phyloP scores from a whole-genome alignment of 75 land plant genomes.

The Picea glauca region DNA sequence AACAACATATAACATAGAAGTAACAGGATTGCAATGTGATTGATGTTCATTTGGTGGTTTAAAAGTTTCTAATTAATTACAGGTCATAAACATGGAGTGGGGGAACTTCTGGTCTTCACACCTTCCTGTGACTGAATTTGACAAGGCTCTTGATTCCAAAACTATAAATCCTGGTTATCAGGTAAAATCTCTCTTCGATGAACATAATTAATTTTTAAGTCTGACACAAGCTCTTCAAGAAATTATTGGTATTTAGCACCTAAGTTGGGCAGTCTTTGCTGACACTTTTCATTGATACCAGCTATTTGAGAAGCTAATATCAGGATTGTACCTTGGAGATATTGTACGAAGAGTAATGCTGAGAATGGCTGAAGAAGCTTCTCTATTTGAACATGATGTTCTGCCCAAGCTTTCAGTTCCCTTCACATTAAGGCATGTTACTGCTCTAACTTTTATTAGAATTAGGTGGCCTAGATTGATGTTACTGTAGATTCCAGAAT shows the following conservation, averaged over 20 bases:
- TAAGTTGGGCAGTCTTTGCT: neutral
- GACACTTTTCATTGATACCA: conserved; percentile 10
- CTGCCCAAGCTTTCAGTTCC: conserved; percentile 53
- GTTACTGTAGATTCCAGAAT: too few relatives aligned
- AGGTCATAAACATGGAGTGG: conserved; percentile 57
- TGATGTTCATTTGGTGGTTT: neutral
- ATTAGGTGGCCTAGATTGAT: too few relatives aligned
- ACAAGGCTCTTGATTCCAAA: conserved; percentile 38
- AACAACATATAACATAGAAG: neutral
- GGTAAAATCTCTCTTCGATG: conserved; percentile 12
- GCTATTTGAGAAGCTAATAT: conserved; percentile 78
- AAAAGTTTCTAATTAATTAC: conserved; percentile 7
- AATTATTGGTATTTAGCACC: neutral
- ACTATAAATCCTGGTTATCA: conserved; percentile 42
- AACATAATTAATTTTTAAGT: conserved; percentile 4
- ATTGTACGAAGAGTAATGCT: conserved; percentile 74
- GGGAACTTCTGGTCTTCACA: conserved; percentile 45
- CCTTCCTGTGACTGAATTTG: conserved; percentile 35
- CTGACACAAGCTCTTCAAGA: neutral
- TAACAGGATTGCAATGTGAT: neutral
- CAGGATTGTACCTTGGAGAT: conserved; percentile 91
- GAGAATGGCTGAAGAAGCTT: conserved; percentile 65
- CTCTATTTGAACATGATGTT: conserved; percentile 56
- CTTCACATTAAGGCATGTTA: conserved; percentile 37
- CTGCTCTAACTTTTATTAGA: too few relatives aligned